These are phyloP conservation scores for Exophiala oligosperma DNA, from an alignment of 2,329 filamentous ascomycete species.

Conservation along the genomic window DNA sequence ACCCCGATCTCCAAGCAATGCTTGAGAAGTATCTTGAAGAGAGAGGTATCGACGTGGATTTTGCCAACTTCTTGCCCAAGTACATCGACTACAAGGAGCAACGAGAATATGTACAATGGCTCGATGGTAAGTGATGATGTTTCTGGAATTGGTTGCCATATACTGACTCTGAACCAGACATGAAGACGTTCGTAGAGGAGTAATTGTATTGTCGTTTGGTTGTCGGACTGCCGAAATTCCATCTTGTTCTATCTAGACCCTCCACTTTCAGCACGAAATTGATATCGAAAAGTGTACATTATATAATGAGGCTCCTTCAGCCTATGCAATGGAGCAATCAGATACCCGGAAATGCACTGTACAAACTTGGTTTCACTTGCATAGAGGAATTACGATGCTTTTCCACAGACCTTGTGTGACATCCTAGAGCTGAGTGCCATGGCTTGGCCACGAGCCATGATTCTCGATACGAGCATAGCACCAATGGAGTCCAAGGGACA, in stretches of 20 bases:
- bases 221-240: not conserved
- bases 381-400: too few relatives aligned
- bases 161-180: constrained; percentile 50
- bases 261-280: constrained; percentile 17
- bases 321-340: constrained; percentile 6
- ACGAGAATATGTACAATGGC: constrained; percentile 90
- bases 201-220: constrained; percentile 38
- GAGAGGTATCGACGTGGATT: constrained; percentile 80
- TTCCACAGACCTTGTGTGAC: too few relatives aligned
- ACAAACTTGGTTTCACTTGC: not conserved
- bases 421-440: too few relatives aligned
- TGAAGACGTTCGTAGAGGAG: constrained; percentile 81
- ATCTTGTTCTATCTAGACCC: constrained; percentile 12
- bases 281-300: constrained; percentile 19
- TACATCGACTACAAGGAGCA: constrained; percentile 99
- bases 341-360: constrained; percentile 7
- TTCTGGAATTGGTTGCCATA: not conserved
- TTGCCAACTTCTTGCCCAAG: constrained; percentile 89
- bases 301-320: constrained; percentile 9
- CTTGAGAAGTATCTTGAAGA: constrained; percentile 94
- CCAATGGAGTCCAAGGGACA: too few relatives aligned
- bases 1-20: constrained; percentile 90
- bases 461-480: too few relatives aligned
- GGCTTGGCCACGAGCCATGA: too few relatives aligned
- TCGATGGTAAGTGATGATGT: constrained; percentile 59